A percentile compares a stretch with the other conserved stretches of the same genome.
Evolutionary conservation across 2,329 filamentous ascomycete species (phyloP).

Genomic region (Davidsoniella australis): DNA sequence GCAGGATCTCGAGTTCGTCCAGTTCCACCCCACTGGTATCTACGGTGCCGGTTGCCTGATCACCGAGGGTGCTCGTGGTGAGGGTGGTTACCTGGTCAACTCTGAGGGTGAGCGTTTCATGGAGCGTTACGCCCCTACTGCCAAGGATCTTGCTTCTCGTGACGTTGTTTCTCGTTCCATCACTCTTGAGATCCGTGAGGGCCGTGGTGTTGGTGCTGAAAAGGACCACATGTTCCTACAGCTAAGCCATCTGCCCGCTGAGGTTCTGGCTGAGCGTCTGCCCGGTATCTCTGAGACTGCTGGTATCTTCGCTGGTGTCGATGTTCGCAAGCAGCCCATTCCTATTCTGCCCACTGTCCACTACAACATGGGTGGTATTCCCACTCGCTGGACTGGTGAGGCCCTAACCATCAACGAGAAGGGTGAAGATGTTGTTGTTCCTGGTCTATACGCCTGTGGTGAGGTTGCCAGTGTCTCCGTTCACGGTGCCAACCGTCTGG

Average conservation of each 20-base stretch:
- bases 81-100: constrained; percentile 95
- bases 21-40: constrained; percentile 98
- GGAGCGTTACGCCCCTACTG: constrained; percentile 94
- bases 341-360: constrained; percentile 92
- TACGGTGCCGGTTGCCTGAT: constrained; percentile 97
- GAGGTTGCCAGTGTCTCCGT: constrained; percentile 96
- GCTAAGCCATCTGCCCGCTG: constrained; percentile 81
- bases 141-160: constrained; percentile 91
- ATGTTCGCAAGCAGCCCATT: constrained; percentile 93
- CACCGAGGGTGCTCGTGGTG: constrained; percentile 91
- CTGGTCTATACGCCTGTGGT: constrained; percentile 88
- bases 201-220: constrained; percentile 87
- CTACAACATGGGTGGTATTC: constrained; percentile 99
- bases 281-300: constrained; percentile 94
- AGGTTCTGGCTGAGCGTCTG: constrained; percentile 87
- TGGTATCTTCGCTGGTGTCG: constrained; percentile 90
- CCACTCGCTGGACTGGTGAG: constrained; percentile 92
- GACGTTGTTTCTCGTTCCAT: constrained; percentile 96
- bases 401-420: constrained; percentile 74
- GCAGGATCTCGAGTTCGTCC: constrained; percentile 98
- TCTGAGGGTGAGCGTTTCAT: constrained; percentile 98
- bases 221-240: constrained; percentile 99
- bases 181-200: constrained; percentile 95
- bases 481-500: constrained; percentile 93
- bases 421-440: constrained; percentile 84